Evolutionary conservation across 768 basidiomycete species (phyloP).

Genomic region (Cantharellus anzutake): DNA sequence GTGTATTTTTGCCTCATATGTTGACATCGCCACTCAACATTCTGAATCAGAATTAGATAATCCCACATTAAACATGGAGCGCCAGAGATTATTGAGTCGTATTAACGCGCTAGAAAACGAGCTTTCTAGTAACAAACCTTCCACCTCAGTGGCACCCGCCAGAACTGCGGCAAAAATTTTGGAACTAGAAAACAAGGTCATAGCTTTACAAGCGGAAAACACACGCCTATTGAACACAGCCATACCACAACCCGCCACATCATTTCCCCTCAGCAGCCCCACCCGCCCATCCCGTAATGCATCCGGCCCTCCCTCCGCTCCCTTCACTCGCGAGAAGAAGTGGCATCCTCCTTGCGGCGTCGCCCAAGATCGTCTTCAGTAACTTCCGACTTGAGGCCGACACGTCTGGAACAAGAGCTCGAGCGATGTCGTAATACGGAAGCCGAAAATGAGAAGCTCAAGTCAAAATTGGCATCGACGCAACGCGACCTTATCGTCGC

Average conservation of each 20-base stretch:
- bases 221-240: background rate
- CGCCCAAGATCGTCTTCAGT: background rate
- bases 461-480: background rate
- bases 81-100: background rate
- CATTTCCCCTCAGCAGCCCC: background rate
- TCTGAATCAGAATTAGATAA: background rate
- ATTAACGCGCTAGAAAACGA: background rate
- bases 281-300: background rate
- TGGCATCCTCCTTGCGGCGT: background rate
- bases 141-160: background rate
- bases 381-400: background rate
- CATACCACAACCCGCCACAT: background rate
- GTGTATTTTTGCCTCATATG: background rate
- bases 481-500: background rate
- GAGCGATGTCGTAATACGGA: background rate
- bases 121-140: background rate
- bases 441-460: background rate
- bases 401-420: background rate
- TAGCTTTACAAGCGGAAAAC: background rate
- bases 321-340: background rate
- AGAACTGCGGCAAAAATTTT: background rate
- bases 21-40: no score
- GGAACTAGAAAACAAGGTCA: background rate
- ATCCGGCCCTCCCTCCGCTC: background rate
- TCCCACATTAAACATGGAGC: background rate